Evolutionary conservation across 495 filamentous ascomycete genomes (phyloP), one percentile per base, ranked within the genome.

Genomic region (Aspergillus biplanus): DNA sequence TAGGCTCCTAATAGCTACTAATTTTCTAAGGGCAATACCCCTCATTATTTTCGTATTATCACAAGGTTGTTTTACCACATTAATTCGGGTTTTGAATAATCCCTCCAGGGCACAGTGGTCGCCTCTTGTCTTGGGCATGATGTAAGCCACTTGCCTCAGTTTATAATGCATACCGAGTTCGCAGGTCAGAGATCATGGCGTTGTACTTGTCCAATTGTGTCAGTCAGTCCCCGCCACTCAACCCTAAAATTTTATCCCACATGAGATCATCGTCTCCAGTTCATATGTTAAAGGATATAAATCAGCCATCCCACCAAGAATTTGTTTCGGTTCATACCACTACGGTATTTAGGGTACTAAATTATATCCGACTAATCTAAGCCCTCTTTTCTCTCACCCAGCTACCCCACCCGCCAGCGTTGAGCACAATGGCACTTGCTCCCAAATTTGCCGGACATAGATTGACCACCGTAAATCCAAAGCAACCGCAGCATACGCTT

Each of bases 381-480:
- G 5, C 7, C 27, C 16, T 54, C 33, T 13, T 33, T 54, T 54
- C 6, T 33, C 15, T 18, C 12, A 11, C 13, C 15, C 13, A 34
- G 16, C 6, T 33, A 33, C 16, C 9, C 21, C 21, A 27, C 21
- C 21, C 21, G 21, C 21, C 21, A 27, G 21, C 21, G 21, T 31
- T 50, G 47, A 50, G 6, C 21, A 31, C 27, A 58, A 94, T 94
- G 91, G 87, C 91, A 11, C 80, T 93, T 61, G 82, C 89, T 42
- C 91, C 90, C 34, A 90, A 89, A 73, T 92, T 92, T 75, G 83
- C 81, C 1, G 91, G 87, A 61, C 88, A 91, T 63, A 86, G 82
- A 68, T 82, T 89, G 50, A 68, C 77, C 32, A 70, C 74, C 50
- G 71, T 74, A 34, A 67, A 77, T 44, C 66, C 67, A 16, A 71